Percentiles rank a stretch among this genome's conserved stretches.
phyloP scores from a whole-genome alignment of 805 yeast species.

The Grigorovia humatica region DNA sequence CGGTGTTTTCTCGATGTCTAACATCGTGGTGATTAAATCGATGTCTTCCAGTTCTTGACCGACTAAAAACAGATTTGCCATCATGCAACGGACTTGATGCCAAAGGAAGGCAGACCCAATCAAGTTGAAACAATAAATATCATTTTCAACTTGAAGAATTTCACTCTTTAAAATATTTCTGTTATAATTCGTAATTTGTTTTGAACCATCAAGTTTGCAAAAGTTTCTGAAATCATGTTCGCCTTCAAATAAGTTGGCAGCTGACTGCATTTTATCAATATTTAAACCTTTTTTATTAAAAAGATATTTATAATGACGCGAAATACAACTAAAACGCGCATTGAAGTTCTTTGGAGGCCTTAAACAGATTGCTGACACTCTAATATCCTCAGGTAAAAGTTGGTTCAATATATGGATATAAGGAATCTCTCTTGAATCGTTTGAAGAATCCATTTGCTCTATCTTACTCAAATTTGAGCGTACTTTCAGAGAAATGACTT shows the following conservation, averaged over 20 bases:
- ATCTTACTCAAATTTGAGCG: conserved; percentile 57
- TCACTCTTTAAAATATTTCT: conserved; percentile 49
- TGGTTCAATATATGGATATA: conserved; percentile 70
- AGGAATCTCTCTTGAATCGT: conserved; percentile 62
- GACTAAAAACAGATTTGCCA: conserved; percentile 67
- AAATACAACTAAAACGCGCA: conserved; percentile 85
- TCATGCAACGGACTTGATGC: conserved; percentile 97
- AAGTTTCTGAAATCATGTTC: conserved; percentile 87
- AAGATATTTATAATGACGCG: conserved; percentile 77
- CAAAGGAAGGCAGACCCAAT: conserved; percentile 87
- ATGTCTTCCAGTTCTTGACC: conserved; percentile 72
- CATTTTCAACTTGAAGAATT: conserved; percentile 33
- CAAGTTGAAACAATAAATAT: conserved; percentile 60
- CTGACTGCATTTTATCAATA: conserved; percentile 55
- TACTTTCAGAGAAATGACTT: conserved; percentile 72
- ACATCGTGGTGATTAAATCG: conserved; percentile 42
- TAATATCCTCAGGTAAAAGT: conserved; percentile 67
- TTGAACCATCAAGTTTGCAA: conserved; percentile 89
- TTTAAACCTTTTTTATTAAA: conserved; percentile 53
- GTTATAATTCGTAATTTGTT: conserved; percentile 73
- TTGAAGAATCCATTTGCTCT: conserved; percentile 45
- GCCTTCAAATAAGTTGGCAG: conserved; percentile 51
- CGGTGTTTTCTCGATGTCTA: conserved; percentile 49
- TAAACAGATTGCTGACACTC: conserved; percentile 71
- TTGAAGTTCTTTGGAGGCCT: conserved; percentile 78